Conservation (phyloP, 768 basidiomycete genomes). For the Galerina marginata region DNA sequence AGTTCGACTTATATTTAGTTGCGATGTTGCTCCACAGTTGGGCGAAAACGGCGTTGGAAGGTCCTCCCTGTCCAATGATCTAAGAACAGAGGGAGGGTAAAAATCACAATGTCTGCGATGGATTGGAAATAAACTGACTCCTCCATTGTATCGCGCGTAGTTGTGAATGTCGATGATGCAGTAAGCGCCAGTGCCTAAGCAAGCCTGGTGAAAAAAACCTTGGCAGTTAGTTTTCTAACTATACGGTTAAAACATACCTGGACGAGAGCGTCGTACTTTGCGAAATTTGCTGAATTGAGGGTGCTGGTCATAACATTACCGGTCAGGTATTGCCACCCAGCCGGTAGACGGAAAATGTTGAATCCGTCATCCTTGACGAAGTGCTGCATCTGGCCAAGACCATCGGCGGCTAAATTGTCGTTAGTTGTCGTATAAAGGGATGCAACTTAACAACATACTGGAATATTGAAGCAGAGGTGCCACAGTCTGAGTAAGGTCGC, state of each 20-base stretch:
- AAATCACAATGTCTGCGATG: neutral
- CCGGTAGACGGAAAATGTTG: slow-evolving; percentile 64
- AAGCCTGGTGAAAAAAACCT: slow-evolving; percentile 27
- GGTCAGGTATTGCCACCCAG: slow-evolving; percentile 62
- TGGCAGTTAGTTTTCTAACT: neutral
- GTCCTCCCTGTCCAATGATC: slow-evolving; percentile 70
- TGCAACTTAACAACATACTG: slow-evolving; percentile 41
- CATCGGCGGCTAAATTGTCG: slow-evolving; percentile 38
- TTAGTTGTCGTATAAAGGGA: slow-evolving; percentile 20
- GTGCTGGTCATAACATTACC: slow-evolving; percentile 43
- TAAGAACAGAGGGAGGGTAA: slow-evolving; percentile 14
- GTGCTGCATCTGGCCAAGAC: slow-evolving; percentile 62
- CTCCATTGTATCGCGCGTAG: slow-evolving; percentile 59
- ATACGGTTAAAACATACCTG: slow-evolving; percentile 31
- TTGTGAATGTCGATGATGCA: slow-evolving; percentile 67
- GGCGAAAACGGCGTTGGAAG: slow-evolving; percentile 59
- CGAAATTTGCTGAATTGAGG: slow-evolving; percentile 48
- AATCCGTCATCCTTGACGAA: slow-evolving; percentile 60
- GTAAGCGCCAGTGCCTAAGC: slow-evolving; percentile 52
- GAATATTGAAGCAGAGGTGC: slow-evolving; percentile 53
- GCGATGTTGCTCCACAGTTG: slow-evolving; percentile 59
- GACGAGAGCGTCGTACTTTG: slow-evolving; percentile 55
- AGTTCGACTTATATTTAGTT: slow-evolving; percentile 46
- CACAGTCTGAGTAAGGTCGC: slow-evolving; percentile 42
- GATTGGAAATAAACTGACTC: slow-evolving; percentile 32